These are phyloP conservation scores for Rhododendron molle DNA, from an alignment of 148 eudicot species.

Conservation along the genomic window DNA sequence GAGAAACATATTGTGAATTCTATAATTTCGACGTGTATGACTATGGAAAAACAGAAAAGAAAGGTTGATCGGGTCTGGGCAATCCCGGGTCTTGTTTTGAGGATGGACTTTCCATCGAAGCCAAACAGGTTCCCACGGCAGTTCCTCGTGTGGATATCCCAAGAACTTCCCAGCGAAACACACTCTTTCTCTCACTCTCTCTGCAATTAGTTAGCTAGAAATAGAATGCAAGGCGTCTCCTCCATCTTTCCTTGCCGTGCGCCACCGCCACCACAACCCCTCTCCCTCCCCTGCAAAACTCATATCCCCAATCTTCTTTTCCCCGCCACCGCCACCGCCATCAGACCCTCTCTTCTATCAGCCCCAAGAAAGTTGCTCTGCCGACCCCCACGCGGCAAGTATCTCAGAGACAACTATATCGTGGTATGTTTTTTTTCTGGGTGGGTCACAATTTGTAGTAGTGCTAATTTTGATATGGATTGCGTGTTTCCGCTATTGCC, in stretches of 20 bases:
- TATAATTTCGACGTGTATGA: rapidly evolving
- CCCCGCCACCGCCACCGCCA: slow-evolving; percentile 18
- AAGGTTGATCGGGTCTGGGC: background rate
- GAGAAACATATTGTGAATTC: no score
- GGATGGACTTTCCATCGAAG: background rate
- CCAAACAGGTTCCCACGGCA: background rate
- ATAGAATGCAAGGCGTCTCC: slow-evolving; percentile 34
- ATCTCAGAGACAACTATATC: slow-evolving; percentile 77
- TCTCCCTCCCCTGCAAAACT: slow-evolving; percentile 13
- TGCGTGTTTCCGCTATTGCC: background rate
- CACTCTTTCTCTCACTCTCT: background rate
- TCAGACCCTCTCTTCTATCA: slow-evolving; percentile 18
- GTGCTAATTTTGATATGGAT: background rate
- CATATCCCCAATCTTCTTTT: slow-evolving; percentile 18
- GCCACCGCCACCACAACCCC: slow-evolving; percentile 14
- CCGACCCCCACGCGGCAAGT: slow-evolving; percentile 61
- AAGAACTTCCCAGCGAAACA: background rate
- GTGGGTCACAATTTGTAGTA: background rate
- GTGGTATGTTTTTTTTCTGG: slow-evolving; percentile 44
- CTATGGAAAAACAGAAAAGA: background rate
- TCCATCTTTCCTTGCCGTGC: slow-evolving; percentile 20
- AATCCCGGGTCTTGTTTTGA: background rate
- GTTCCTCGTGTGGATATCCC: background rate
- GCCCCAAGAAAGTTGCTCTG: slow-evolving; percentile 42
- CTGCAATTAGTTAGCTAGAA: background rate